Conservation (phyloP, 805 yeast species). For the Candida morakotiae region DNA sequence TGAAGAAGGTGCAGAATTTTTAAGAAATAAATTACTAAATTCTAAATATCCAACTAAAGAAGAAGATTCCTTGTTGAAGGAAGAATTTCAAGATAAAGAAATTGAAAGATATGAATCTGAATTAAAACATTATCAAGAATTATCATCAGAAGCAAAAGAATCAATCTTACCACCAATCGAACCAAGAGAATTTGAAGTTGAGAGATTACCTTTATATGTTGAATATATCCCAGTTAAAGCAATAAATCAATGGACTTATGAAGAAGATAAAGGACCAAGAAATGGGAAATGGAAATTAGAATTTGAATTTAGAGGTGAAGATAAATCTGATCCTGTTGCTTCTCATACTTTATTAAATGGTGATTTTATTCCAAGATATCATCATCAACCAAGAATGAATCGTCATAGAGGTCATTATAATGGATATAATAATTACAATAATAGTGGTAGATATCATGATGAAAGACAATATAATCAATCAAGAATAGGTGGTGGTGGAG, state of each 20-base stretch:
- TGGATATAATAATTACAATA: background rate
- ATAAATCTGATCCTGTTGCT: conserved; percentile 14
- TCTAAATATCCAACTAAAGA: conserved; percentile 26
- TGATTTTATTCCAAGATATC: conserved; percentile 14
- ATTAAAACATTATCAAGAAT: conserved; percentile 12
- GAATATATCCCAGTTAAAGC: conserved; percentile 46
- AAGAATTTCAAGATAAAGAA: conserved; percentile 15
- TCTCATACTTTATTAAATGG: conserved; percentile 15
- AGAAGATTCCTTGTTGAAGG: conserved; percentile 17
- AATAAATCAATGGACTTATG: conserved; percentile 42
- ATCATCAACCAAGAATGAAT: conserved; percentile 7
- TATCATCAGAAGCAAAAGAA: conserved; percentile 9
- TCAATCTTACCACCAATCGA: conserved; percentile 12
- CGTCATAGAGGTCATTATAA: conserved; percentile 1
- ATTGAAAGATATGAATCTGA: conserved; percentile 18
- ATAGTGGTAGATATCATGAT: background rate
- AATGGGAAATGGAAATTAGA: conserved; percentile 45
- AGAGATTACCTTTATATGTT: conserved; percentile 28
- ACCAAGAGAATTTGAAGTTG: conserved; percentile 14
- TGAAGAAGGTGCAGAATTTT: conserved; percentile 35
- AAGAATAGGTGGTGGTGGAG: background rate
- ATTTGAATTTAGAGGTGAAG: conserved; percentile 27
- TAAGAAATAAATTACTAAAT: conserved; percentile 33
- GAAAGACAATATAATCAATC: background rate
- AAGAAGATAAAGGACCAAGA: conserved; percentile 41